Conservation (phyloP, 257 asterid species). For the Lithospermum erythrorhizon region DNA sequence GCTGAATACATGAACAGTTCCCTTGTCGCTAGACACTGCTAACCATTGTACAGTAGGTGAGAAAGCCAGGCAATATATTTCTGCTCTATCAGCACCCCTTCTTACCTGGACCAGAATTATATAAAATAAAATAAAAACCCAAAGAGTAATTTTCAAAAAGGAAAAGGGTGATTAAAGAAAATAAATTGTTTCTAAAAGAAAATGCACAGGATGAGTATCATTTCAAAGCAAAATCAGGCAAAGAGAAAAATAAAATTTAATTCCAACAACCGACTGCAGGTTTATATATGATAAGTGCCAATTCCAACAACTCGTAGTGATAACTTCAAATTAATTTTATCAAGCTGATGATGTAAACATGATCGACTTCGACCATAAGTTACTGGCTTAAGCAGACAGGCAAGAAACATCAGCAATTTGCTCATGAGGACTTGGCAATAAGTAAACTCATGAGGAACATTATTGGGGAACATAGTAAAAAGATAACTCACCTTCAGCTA, state of each 20-base stretch:
- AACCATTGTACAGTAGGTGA: constrained; percentile 82
- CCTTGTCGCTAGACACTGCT: constrained; percentile 92
- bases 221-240: constrained; percentile 7
- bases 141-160: no score
- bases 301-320: no score
- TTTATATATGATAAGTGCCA: no score
- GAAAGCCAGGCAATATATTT: constrained; percentile 78
- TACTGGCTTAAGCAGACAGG: not conserved
- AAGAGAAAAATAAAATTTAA: constrained; percentile 17
- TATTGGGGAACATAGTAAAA: no score
- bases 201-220: not conserved
- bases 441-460: no score
- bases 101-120: constrained; percentile 53
- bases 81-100: constrained; percentile 97
- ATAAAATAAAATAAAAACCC: not conserved
- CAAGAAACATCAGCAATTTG: not conserved
- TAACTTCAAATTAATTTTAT: no score
- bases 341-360: no score
- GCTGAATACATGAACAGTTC: constrained; percentile 86
- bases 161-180: not conserved
- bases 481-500: no score
- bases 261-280: no score
- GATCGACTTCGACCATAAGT: no score
- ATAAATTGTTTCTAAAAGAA: not conserved
- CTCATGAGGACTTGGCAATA: not conserved